Base-by-base conservation (phyloP, 495 filamentous ascomycete species). In the Podospora pseudocomata region DNA sequence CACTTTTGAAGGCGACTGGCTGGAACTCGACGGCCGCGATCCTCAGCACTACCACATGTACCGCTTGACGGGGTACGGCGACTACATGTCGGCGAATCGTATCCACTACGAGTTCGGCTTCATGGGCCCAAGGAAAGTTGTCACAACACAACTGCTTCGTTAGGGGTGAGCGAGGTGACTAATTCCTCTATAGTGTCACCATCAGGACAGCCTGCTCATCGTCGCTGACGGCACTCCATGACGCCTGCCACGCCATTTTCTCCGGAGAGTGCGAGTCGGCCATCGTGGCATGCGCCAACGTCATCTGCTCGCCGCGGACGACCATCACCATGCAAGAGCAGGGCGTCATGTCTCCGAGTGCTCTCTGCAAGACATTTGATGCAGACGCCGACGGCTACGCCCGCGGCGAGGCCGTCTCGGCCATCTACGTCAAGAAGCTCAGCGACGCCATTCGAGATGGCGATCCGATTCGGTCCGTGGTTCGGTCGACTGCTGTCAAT, bases 401-500 rank as follows among this genome's bases (percentile, higher is more conserved):
- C 2, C 69, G 79, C 34, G 78, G 71, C 6, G 80, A 82, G 62
- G 79, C 71, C n/a, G 56, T 79, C 34, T 72, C 57, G 9, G 70
- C 70, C 9, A 66, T 81, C 1, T 80, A 78, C 27, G 32, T 90
- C 15, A 90, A 89, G 71, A 67, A 71, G 11, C 76, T 87, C 0
- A 65, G 64, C 19, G 80, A 82, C 32, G 87, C 86, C 1, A 66
- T 86, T 18, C 66, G 74, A 7, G 82, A 86, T 66, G 76, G 78
- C 0, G 81, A 86, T 64, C 83, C 82, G 1, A 78, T 88, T 32
- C 78, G 85, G n/a, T 81, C 80, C 2, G 77, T 89, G 0, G 83
- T 89, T 53, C 78, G 84, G 5, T 32, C 32, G 16, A 56, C 44
- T 6, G 59, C 60, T 16, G 27, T 20, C 53, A 68, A 68, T 60